Conservation (phyloP, 2,329 filamentous ascomycete species). For the Pseudogymnoascus sp. region DNA sequence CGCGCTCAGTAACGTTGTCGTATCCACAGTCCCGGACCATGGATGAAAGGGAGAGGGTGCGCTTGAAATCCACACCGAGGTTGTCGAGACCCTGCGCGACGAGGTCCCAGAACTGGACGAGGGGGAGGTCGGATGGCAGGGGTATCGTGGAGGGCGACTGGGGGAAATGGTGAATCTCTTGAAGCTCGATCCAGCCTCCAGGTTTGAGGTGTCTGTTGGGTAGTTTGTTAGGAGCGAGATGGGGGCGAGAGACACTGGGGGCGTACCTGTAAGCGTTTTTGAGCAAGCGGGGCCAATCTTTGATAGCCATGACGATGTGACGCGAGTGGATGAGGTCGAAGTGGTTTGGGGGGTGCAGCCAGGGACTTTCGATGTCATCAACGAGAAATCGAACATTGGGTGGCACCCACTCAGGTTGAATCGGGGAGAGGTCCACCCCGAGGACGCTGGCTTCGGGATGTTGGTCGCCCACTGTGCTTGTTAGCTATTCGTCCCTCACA, state of each 20-base stretch:
- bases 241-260: neutral
- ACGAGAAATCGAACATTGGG: slow-evolving; percentile 49
- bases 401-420: slow-evolving; percentile 39
- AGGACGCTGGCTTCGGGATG: slow-evolving; percentile 21
- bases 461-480: slow-evolving; percentile 16
- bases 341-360: slow-evolving; percentile 44
- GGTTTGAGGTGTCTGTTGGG: slow-evolving; percentile 40
- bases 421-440: slow-evolving; percentile 33
- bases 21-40: slow-evolving; percentile 45
- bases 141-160: slow-evolving; percentile 34
- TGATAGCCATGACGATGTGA: slow-evolving; percentile 47
- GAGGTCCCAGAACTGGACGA: slow-evolving; percentile 40
- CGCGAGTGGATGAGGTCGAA: slow-evolving; percentile 57
- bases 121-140: slow-evolving; percentile 33
- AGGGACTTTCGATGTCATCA: slow-evolving; percentile 49
- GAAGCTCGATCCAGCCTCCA: slow-evolving; percentile 47
- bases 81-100: slow-evolving; percentile 37
- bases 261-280: slow-evolving; percentile 39
- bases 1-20: slow-evolving; percentile 41
- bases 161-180: slow-evolving; percentile 45
- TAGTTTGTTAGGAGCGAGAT: slow-evolving; percentile 10
- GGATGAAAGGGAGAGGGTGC: slow-evolving; percentile 34
- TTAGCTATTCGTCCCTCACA: neutral
- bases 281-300: slow-evolving; percentile 45
- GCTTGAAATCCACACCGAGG: slow-evolving; percentile 41